Conservation (phyloP, 1,284 basidiomycete species). For the Lentinula novae-zelandiae region DNA sequence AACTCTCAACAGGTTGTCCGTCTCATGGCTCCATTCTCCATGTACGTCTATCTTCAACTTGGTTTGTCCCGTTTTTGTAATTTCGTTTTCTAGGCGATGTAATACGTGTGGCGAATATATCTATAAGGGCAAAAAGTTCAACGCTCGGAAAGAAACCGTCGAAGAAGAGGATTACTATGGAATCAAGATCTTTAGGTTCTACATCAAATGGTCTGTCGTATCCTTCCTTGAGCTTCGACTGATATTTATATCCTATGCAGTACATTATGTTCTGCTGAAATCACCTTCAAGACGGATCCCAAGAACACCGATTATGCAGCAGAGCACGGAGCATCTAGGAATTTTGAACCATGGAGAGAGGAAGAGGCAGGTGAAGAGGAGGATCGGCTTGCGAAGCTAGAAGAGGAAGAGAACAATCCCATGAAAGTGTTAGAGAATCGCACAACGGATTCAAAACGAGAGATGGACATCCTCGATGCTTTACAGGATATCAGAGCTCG, state of each 20-base stretch:
- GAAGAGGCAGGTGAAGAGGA: slow-evolving; percentile 63
- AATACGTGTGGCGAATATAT: slow-evolving; percentile 97
- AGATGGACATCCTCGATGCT: slow-evolving; percentile 73
- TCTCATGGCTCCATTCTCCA: slow-evolving; percentile 98
- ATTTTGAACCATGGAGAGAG: slow-evolving; percentile 92
- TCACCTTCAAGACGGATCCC: slow-evolving; percentile 99
- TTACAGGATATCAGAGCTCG: slow-evolving; percentile 77
- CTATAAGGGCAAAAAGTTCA: slow-evolving; percentile 99
- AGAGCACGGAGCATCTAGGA: slow-evolving; percentile 91
- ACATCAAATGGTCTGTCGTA: slow-evolving; percentile 69
- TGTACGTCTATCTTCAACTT: slow-evolving; percentile 42
- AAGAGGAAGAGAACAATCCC: slow-evolving; percentile 90
- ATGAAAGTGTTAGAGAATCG: slow-evolving; percentile 96
- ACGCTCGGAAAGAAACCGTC: slow-evolving; percentile 97
- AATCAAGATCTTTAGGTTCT: slow-evolving; percentile 91
- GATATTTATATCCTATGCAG: slow-evolving; percentile 33
- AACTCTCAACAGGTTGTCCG: slow-evolving; percentile 96
- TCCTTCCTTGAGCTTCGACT: background rate
- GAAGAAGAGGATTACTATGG: slow-evolving; percentile 97
- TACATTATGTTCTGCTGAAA: slow-evolving; percentile 91
- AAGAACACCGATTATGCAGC: slow-evolving; percentile 94
- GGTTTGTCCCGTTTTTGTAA: slow-evolving; percentile 15
- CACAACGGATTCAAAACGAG: too few relatives aligned
- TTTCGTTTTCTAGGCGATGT: slow-evolving; percentile 59
- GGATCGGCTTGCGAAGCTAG: slow-evolving; percentile 72